These are phyloP conservation scores for Solanum hybrid DNA, from an alignment of 305 asterid species.

Conservation along the genomic window DNA sequence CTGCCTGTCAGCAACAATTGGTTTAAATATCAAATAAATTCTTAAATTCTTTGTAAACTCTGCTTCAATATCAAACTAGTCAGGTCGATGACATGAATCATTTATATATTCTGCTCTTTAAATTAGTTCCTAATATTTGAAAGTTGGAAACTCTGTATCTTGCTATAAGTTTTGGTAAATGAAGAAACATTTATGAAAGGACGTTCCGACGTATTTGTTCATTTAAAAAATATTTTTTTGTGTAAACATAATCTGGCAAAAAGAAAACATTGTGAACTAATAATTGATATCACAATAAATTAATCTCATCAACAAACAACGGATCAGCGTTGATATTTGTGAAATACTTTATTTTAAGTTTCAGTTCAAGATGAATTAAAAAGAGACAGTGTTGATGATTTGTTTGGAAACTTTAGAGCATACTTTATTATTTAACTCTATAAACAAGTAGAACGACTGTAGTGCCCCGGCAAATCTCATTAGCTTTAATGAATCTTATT, in stretches of 20 bases:
- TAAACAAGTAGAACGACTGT: background rate
- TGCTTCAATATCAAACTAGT: background rate
- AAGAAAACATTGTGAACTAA: background rate
- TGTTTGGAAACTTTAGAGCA: background rate
- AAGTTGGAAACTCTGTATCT: background rate
- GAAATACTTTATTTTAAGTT: background rate
- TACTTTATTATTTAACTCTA: background rate
- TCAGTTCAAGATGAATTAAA: background rate
- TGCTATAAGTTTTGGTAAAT: background rate
- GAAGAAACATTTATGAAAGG: background rate
- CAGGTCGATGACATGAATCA: background rate
- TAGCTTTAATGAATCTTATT: background rate
- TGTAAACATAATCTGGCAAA: background rate
- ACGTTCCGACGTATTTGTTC: background rate
- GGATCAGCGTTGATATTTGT: background rate
- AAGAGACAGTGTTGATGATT: background rate
- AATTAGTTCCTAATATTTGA: background rate
- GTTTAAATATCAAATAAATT: background rate
- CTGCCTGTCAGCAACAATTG: background rate
- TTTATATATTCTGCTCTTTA: background rate
- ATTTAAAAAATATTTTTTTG: background rate
- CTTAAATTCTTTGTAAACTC: background rate
- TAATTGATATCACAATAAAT: background rate
- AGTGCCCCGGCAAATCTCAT: background rate
- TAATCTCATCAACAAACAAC: background rate